Evolutionary conservation across 129 eudicot genomes (phyloP).

Genomic region (Heracleum sosnowskyi): DNA sequence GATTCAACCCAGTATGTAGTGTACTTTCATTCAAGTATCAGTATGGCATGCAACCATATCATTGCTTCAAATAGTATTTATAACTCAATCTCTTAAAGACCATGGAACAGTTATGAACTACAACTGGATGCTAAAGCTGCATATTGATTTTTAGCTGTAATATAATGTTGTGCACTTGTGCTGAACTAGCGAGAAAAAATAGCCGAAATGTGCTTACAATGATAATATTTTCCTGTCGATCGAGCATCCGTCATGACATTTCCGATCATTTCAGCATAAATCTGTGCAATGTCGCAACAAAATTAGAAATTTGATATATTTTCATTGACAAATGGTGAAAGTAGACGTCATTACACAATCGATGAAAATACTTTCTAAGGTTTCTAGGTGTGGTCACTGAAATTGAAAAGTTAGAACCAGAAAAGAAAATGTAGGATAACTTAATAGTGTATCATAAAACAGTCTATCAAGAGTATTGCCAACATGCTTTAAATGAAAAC

Average conservation of each 20-base stretch:
- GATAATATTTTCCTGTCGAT: constrained; percentile 97
- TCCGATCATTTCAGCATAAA: constrained; percentile 97
- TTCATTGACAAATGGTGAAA: background rate
- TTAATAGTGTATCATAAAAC: background rate
- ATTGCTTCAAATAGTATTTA: background rate
- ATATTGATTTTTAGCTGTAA: background rate
- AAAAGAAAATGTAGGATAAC: background rate
- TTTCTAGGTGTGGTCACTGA: background rate
- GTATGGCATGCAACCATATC: background rate
- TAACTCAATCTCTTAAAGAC: background rate
- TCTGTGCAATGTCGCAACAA: constrained; percentile 29
- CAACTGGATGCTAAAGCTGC: background rate
- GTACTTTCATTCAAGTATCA: background rate
- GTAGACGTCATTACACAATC: background rate
- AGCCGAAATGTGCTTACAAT: constrained; percentile 57
- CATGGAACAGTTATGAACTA: background rate
- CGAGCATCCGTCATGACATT: constrained; percentile 99
- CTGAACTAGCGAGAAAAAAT: background rate
- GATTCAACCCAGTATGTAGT: background rate
- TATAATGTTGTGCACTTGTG: background rate
- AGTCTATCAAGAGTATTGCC: background rate
- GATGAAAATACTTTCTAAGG: background rate
- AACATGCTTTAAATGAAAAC: background rate
- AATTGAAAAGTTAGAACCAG: background rate
- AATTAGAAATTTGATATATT: background rate